Conservation (phyloP, 176 grass and related monocot genomes). For the Aechmea fasciata region DNA sequence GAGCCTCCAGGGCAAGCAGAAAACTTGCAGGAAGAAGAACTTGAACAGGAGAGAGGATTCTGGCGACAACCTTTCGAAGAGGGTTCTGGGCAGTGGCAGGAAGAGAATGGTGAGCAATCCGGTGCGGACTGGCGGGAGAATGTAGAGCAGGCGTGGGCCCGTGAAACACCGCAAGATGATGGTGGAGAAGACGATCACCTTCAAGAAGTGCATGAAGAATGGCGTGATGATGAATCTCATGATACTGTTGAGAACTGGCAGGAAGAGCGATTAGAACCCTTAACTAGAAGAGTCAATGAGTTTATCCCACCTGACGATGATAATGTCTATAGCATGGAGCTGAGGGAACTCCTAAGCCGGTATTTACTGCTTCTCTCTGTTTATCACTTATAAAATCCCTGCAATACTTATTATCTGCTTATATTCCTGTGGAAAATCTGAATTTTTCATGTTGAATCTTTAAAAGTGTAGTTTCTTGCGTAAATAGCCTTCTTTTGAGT, state of each 20-base stretch:
- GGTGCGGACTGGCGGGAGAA: slow-evolving; percentile 56
- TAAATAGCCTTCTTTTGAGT: too few species aligned
- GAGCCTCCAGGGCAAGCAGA: slow-evolving; percentile 27
- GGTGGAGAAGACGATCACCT: slow-evolving; percentile 38
- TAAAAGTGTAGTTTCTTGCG: too few species aligned
- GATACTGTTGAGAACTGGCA: slow-evolving; percentile 69
- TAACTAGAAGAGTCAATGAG: slow-evolving; percentile 44
- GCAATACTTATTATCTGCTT: too few species aligned
- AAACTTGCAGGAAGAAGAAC: slow-evolving; percentile 25
- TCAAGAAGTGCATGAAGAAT: slow-evolving; percentile 47
- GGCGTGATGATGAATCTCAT: slow-evolving; percentile 71
- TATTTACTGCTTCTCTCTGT: slow-evolving; percentile 19
- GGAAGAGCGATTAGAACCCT: slow-evolving; percentile 55
- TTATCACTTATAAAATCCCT: background rate
- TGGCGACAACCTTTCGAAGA: slow-evolving; percentile 46
- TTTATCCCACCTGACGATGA: slow-evolving; percentile 87
- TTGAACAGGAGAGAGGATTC: slow-evolving; percentile 24
- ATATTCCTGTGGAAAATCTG: too few species aligned
- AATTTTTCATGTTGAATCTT: slow-evolving; percentile 6
- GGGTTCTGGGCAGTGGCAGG: slow-evolving; percentile 44
- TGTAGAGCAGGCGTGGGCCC: slow-evolving; percentile 29
- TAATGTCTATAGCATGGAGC: slow-evolving; percentile 94
- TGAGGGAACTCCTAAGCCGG: slow-evolving; percentile 94
- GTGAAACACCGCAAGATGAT: slow-evolving; percentile 37
- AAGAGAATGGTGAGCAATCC: slow-evolving; percentile 40